These are phyloP conservation scores for Eimeria acervulina DNA, from an alignment of 169 alveolate species.

Conservation along the genomic window DNA sequence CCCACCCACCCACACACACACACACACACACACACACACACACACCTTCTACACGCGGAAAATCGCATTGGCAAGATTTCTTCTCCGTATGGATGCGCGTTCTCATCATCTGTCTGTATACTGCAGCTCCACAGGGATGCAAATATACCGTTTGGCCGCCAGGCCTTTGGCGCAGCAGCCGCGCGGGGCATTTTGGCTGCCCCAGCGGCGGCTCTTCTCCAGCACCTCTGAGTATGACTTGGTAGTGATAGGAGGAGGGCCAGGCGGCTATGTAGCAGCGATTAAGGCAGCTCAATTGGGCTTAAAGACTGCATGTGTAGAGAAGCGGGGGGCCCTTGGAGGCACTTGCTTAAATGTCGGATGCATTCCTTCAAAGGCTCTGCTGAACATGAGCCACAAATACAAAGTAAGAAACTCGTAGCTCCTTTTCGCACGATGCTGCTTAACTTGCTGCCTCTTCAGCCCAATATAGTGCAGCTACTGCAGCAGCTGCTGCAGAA, in stretches of 20 bases:
- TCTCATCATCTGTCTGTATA: not conserved
- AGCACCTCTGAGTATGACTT: slow-evolving; percentile 88
- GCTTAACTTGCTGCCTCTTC: not conserved
- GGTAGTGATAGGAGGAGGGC: slow-evolving; percentile 96
- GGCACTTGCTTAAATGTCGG: slow-evolving; percentile 99
- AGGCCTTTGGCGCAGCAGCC: not conserved
- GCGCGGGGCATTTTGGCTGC: not conserved
- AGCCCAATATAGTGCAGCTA: not conserved
- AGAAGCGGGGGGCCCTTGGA: slow-evolving; percentile 97
- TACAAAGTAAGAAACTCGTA: slow-evolving; percentile 87
- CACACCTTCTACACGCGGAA: not conserved
- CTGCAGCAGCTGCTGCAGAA: not conserved
- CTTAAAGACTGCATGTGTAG: slow-evolving; percentile 97
- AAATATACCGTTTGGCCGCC: slow-evolving; percentile 3
- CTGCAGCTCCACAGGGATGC: slow-evolving; percentile 31
- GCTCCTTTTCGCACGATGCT: not conserved
- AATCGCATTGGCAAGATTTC: too few species aligned
- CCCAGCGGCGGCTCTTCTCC: slow-evolving; percentile 42
- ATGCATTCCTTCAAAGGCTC: slow-evolving; percentile 98
- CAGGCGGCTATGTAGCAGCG: slow-evolving; percentile 98
- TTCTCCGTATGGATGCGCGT: not conserved
- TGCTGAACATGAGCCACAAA: slow-evolving; percentile 96
- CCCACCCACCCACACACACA: too few species aligned
- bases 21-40: too few species aligned
- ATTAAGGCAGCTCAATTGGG: slow-evolving; percentile 98